A percentile compares a stretch with the other conserved stretches of the same genome.
Conservation (phyloP, 2,329 filamentous ascomycete species). For the Cladosporium halotolerans region DNA sequence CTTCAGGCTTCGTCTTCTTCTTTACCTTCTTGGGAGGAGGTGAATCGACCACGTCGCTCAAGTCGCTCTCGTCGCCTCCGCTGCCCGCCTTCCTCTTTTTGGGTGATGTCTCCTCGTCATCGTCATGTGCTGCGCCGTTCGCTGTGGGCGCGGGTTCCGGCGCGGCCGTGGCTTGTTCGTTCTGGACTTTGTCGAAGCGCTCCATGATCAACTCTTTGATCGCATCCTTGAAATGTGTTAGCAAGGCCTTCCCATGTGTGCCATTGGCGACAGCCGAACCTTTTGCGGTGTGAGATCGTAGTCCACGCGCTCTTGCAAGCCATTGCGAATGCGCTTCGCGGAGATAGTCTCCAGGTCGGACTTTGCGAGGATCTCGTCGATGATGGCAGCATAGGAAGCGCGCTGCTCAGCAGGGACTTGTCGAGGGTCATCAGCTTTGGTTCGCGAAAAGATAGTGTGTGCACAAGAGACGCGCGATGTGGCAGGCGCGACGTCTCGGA, state of each 20-base stretch:
- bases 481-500: neutral
- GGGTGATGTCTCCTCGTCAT: slow-evolving; percentile 27
- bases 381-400: slow-evolving; percentile 48
- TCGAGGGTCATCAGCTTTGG: neutral
- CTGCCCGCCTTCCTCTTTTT: slow-evolving; percentile 37
- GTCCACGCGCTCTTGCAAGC: slow-evolving; percentile 53
- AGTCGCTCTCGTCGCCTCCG: slow-evolving; percentile 29
- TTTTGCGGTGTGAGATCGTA: slow-evolving; percentile 58
- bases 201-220: slow-evolving; percentile 44
- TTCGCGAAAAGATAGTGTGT: neutral
- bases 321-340: slow-evolving; percentile 59
- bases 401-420: slow-evolving; percentile 26
- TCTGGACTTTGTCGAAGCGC: slow-evolving; percentile 45
- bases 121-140: slow-evolving; percentile 22
- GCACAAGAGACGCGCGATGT: too few relatives aligned
- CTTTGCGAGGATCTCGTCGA: slow-evolving; percentile 55
- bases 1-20: slow-evolving; percentile 58
- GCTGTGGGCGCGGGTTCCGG: slow-evolving; percentile 35
- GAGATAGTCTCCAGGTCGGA: slow-evolving; percentile 60
- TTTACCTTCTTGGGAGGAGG: slow-evolving; percentile 46
- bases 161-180: slow-evolving; percentile 17
- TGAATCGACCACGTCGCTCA: slow-evolving; percentile 36
- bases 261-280: slow-evolving; percentile 34
- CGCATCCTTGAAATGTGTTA: slow-evolving; percentile 30
- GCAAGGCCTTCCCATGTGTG: neutral